phyloP scores from a whole-genome alignment of 2,329 filamentous ascomycete genomes.

The Fusarium secorum region DNA sequence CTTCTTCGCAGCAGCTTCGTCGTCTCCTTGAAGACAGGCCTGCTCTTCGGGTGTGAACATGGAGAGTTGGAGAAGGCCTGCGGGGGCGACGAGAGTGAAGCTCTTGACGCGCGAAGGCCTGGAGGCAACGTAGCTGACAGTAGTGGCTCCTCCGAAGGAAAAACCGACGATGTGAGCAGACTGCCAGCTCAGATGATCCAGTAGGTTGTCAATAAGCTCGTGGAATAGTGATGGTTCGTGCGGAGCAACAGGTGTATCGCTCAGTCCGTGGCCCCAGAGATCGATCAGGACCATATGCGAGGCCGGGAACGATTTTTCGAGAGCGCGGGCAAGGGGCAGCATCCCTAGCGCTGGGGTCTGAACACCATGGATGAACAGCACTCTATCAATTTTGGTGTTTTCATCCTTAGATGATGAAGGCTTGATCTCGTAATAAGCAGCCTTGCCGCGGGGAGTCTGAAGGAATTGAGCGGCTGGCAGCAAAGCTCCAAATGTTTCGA shows the following conservation, averaged over 20 bases:
- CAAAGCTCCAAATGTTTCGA: slow-evolving; percentile 47
- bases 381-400: slow-evolving; percentile 25
- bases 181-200: slow-evolving; percentile 53
- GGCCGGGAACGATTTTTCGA: slow-evolving; percentile 47
- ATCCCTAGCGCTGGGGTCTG: slow-evolving; percentile 60
- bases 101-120: slow-evolving; percentile 42
- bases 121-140: slow-evolving; percentile 49
- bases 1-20: slow-evolving; percentile 45
- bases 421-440: slow-evolving; percentile 51
- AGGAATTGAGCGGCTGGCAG: slow-evolving; percentile 51
- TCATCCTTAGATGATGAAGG: slow-evolving; percentile 7
- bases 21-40: slow-evolving; percentile 29
- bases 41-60: slow-evolving; percentile 42
- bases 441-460: slow-evolving; percentile 44
- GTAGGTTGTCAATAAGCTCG: slow-evolving; percentile 48
- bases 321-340: slow-evolving; percentile 49
- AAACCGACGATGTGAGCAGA: slow-evolving; percentile 57
- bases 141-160: slow-evolving; percentile 57
- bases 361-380: slow-evolving; percentile 60
- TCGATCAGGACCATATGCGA: slow-evolving; percentile 56
- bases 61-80: slow-evolving; percentile 49
- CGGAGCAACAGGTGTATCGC: slow-evolving; percentile 53
- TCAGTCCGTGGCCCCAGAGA: slow-evolving; percentile 63
- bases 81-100: slow-evolving; percentile 56
- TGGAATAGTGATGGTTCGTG: slow-evolving; percentile 56